Conservation (phyloP, 2,329 filamentous ascomycete species). For the Elsinoe australis region DNA sequence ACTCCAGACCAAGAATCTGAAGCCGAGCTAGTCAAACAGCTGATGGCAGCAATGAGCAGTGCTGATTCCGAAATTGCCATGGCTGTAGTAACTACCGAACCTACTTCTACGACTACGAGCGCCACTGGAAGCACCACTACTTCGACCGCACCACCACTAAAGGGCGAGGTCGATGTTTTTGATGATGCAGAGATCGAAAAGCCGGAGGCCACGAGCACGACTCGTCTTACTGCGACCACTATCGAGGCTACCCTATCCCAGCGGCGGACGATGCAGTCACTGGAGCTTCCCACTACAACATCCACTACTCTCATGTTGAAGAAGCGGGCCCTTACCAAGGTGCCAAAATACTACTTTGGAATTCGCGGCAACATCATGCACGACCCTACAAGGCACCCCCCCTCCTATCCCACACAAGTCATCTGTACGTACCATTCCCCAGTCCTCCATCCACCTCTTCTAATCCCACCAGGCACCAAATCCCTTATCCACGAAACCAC, state of each 20-base stretch:
- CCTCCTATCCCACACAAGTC: neutral
- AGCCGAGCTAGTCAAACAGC: slow-evolving; percentile 4
- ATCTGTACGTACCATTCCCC: no score
- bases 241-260: neutral
- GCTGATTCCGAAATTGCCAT: slow-evolving; percentile 2
- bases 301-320: no score
- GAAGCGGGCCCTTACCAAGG: slow-evolving; percentile 4
- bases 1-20: neutral
- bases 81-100: neutral
- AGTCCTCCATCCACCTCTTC: no score
- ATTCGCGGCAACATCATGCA: slow-evolving; percentile 4
- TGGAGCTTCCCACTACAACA: neutral
- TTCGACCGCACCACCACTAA: neutral
- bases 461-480: no score
- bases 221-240: neutral
- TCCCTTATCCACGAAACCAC: slow-evolving; percentile 5
- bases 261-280: neutral
- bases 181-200: neutral
- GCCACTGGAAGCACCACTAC: neutral
- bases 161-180: neutral
- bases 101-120: neutral
- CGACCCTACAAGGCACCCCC: neutral
- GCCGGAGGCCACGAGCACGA: neutral
- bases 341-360: slow-evolving; percentile 2
- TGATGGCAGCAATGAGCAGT: neutral